A percentile compares a stretch with the other conserved stretches of the same genome.
Conservation (phyloP, 805 yeast genomes). For the Yamadazyma endophytica region DNA sequence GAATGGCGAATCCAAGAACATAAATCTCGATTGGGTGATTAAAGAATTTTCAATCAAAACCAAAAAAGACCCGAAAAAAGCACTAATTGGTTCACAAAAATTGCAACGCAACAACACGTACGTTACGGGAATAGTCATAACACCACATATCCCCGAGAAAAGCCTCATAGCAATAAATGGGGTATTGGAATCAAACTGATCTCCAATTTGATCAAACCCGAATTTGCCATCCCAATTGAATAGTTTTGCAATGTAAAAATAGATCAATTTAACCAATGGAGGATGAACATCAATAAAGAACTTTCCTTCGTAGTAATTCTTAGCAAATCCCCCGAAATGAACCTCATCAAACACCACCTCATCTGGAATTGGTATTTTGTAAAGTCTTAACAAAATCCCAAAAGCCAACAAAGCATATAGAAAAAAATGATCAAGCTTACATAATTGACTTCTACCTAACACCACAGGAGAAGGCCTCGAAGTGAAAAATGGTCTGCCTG, state of each 20-base stretch:
- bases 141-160: constrained; percentile 54
- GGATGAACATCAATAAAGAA: constrained; percentile 73
- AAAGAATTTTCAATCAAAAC: constrained; percentile 62
- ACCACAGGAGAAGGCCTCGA: constrained; percentile 16
- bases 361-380: constrained; percentile 29
- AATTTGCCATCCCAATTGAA: constrained; percentile 49
- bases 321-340: constrained; percentile 36
- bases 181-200: constrained; percentile 21
- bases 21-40: constrained; percentile 54
- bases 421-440: constrained; percentile 16
- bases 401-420: constrained; percentile 18
- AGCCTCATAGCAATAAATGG: constrained; percentile 56
- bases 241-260: constrained; percentile 48
- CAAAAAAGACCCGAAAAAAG: constrained; percentile 48
- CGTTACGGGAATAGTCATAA: constrained; percentile 46
- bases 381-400: constrained; percentile 24
- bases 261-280: constrained; percentile 61
- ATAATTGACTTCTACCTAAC: constrained; percentile 10
- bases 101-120: constrained; percentile 53
- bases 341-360: constrained; percentile 48
- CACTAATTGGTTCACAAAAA: constrained; percentile 48
- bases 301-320: constrained; percentile 49
- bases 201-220: constrained; percentile 41
- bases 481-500: constrained; percentile 23
- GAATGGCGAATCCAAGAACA: constrained; percentile 39